phyloP scores from a whole-genome alignment of 257 asterid genomes.

The Agastache rugosa region DNA sequence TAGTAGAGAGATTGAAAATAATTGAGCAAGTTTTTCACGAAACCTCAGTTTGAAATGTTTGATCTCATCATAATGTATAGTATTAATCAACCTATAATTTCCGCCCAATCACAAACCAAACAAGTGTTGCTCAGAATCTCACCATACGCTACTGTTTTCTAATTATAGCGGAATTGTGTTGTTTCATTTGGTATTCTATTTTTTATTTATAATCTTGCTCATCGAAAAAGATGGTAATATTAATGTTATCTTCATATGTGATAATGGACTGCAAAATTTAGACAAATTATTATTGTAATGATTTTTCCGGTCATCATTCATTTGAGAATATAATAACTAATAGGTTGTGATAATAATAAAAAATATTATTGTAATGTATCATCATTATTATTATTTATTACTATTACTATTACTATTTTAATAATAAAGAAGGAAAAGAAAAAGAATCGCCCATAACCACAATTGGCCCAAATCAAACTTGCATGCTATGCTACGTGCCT shows the following conservation, averaged over 20 bases:
- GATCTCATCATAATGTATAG: neutral
- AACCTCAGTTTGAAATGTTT: conserved; percentile 31
- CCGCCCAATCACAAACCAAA: neutral
- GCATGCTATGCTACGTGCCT: conserved; percentile 38
- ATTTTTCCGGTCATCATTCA: neutral
- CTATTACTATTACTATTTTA: neutral
- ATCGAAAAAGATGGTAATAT: neutral
- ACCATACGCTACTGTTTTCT: neutral
- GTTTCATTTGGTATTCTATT: neutral
- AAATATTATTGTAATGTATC: too few species aligned
- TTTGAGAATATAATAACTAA: too few species aligned
- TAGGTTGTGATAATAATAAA: neutral
- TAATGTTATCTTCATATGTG: neutral
- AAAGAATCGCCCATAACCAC: neutral
- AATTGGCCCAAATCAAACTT: conserved; percentile 17
- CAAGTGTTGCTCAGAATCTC: neutral
- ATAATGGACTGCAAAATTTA: neutral
- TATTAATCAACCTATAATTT: conserved; percentile 4
- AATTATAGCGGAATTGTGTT: neutral
- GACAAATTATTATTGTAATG: neutral
- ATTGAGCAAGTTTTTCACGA: conserved; percentile 24
- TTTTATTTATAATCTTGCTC: neutral
- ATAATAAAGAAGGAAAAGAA: neutral
- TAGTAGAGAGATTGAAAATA: neutral
- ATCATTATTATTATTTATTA: neutral